Base-by-base conservation (phyloP, 768 basidiomycete genomes). In the Auricularia cornea region DNA sequence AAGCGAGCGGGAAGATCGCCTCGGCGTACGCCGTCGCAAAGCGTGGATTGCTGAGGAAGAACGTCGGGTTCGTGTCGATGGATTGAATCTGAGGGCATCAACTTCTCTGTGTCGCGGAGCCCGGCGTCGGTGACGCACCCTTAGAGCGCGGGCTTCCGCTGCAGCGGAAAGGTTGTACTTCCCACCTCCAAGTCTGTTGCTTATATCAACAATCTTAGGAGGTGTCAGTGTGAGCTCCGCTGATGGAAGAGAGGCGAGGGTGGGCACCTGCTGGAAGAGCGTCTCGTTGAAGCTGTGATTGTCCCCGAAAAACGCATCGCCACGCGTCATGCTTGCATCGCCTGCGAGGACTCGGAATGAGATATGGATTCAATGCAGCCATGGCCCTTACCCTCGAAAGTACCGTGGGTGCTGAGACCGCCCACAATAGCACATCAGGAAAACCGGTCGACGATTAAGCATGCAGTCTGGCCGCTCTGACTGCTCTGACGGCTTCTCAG, bases 301-400 rank as follows among this genome's bases (percentile, higher is more conserved):
- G 26, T 64, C 44, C 16, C 63, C 63, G 35, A 64, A 52, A 32
- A 64, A 64, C 28, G 44, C 63, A 44, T 64, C 63, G 29, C 28
- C 11, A 32, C 63, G 59, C 5, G 63, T 64, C 59, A 64, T 48
- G 32, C 63, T 64, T 3, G 60, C 60, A 61, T 64, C 63, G 18
- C 63, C 63, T 63, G 10, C 14, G n/a, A 40, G 14, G 28, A 20
- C 11, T 18, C 1, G 54, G 11, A 18, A 48, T 20, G 11, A 1
- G 8, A 29, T 59, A 11, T 10, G 59, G 12, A 14, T 3, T 40
- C 29, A 59, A 8, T 8, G n/a, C 20, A 28, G n/a, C 4, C 23
- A 26, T 18, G 20, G n/a, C 10, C 10, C 35, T 35, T 10, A 63
- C 63, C 63, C 40, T 64, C 63, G 38, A 64, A 64, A 16, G 59